Evolutionary conservation across 441 rosid genomes (phyloP).

Genomic region (Arabidopsis hybrid): DNA sequence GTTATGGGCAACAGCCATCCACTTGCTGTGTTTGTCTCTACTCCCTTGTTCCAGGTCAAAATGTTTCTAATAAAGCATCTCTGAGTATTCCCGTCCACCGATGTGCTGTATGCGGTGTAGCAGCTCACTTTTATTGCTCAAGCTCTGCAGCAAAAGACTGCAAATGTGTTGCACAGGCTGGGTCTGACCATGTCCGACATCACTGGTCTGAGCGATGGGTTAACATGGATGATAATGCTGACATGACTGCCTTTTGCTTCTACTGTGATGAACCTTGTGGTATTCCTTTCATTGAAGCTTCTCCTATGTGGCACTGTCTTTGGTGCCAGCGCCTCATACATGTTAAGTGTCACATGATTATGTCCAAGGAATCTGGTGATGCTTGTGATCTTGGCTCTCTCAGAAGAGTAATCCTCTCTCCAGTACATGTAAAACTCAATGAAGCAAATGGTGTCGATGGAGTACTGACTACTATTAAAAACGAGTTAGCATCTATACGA

Average conservation of each 20-base stretch:
- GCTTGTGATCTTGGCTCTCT: slow-evolving; percentile 71
- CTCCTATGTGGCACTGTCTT: slow-evolving; percentile 77
- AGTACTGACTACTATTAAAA: slow-evolving; percentile 48
- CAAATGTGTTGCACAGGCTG: slow-evolving; percentile 71
- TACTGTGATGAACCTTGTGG: slow-evolving; percentile 76
- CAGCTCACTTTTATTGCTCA: slow-evolving; percentile 70
- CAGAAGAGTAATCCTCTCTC: slow-evolving; percentile 67
- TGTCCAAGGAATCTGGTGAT: slow-evolving; percentile 71
- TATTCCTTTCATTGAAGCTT: slow-evolving; percentile 69
- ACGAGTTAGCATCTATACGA: slow-evolving; percentile 50
- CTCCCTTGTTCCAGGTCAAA: slow-evolving; percentile 53
- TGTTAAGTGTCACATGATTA: slow-evolving; percentile 66
- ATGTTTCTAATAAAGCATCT: slow-evolving; percentile 45
- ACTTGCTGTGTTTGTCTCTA: slow-evolving; percentile 68
- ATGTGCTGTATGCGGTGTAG: slow-evolving; percentile 66
- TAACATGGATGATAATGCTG: slow-evolving; percentile 63
- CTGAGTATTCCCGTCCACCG: slow-evolving; percentile 55
- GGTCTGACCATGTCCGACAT: slow-evolving; percentile 58
- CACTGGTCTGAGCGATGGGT: slow-evolving; percentile 82
- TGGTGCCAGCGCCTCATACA: slow-evolving; percentile 80
- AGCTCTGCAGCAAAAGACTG: slow-evolving; percentile 63
- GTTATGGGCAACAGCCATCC: slow-evolving; percentile 55
- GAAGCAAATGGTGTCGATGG: slow-evolving; percentile 50
- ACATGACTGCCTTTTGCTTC: slow-evolving; percentile 67
- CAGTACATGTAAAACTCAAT: slow-evolving; percentile 59